Base-by-base conservation (phyloP, 768 basidiomycete genomes). In the Lyophyllum semitale region DNA sequence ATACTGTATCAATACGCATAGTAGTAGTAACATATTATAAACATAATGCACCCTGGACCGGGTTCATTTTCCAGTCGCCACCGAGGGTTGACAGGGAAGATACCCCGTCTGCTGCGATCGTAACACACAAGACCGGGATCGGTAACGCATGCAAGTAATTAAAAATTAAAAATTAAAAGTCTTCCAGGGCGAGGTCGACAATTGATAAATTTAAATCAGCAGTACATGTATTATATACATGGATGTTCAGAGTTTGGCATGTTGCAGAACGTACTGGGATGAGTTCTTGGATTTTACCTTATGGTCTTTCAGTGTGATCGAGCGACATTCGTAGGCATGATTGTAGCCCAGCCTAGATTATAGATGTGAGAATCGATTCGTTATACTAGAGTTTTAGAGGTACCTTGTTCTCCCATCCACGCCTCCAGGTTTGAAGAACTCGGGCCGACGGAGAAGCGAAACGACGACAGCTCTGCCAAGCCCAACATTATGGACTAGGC, bases 321-420 rank as follows among this genome's bases (percentile, higher is more conserved):
- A 76, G 13, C 80, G 80, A 62, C 82, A 87, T 65, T 88, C 84
- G 58, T 80, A 77, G 3, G 81, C 92, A 59, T 93, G 89, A 63
- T 93, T 89, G 66, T 93, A 93, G 9, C 92, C 91, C 46, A 94
- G 62, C 53, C 91, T 89, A 51, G n/a, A n/a, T n/a, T n/a, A n/a
- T n/a, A n/a, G n/a, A n/a, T n/a, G n/a, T n/a, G n/a, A n/a, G n/a
- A n/a, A n/a, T n/a, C n/a, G 26, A 46, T 17, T 37, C 20, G 38
- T 25, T 18, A 43, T 4, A 13, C 8, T 30, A 18, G 35, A 40
- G 20, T 55, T 26, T 15, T 23, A 20, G 11, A 55, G 73, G 38
- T 58, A 84, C 89, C 90, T 83, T 35, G 77, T 71, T 55, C 85
- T 73, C 3, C 91, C 90, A 58, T 93, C 90, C 5, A 64, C 59